Percentiles rank a stretch among this genome's conserved stretches.
These are phyloP conservation scores for Trichoderma sp. DNA, from an alignment of 2,329 filamentous ascomycete species.

Conservation along the genomic window DNA sequence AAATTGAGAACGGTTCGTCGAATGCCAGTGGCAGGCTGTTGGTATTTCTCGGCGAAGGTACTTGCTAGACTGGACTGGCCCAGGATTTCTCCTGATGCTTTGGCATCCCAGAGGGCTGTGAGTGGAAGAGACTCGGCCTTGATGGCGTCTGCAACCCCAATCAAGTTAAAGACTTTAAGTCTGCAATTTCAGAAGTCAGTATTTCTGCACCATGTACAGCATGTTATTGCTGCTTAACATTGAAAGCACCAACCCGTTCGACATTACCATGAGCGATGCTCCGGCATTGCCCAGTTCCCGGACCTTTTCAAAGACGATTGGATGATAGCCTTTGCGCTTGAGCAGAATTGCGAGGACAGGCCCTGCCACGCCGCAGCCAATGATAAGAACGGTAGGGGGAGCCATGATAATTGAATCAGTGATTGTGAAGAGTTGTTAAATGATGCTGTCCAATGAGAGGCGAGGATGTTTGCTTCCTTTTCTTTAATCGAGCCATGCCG, in stretches of 20 bases:
- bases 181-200: neutral
- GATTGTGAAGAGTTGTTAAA: neutral
- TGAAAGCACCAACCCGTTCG: conserved; percentile 25
- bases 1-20: conserved; percentile 25
- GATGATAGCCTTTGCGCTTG: conserved; percentile 27
- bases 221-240: neutral
- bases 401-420: neutral
- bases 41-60: conserved; percentile 23
- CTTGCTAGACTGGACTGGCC: conserved; percentile 24
- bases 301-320: conserved; percentile 28
- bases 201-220: neutral
- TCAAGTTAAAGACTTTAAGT: conserved; percentile 26
- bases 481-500: neutral
- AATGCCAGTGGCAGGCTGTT: conserved; percentile 25
- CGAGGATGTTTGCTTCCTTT: neutral
- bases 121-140: conserved; percentile 22
- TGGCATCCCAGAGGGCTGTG: conserved; percentile 23
- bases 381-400: conserved; percentile 24
- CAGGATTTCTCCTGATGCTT: conserved; percentile 21
- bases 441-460: neutral
- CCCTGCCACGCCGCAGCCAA: conserved; percentile 28
- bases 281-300: conserved; percentile 25
- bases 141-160: conserved; percentile 22
- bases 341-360: conserved; percentile 25
- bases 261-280: conserved; percentile 28